Evolutionary conservation across 768 basidiomycete species (phyloP), one percentile per base, ranked within the genome.

Genomic region (Mycena vitilis): DNA sequence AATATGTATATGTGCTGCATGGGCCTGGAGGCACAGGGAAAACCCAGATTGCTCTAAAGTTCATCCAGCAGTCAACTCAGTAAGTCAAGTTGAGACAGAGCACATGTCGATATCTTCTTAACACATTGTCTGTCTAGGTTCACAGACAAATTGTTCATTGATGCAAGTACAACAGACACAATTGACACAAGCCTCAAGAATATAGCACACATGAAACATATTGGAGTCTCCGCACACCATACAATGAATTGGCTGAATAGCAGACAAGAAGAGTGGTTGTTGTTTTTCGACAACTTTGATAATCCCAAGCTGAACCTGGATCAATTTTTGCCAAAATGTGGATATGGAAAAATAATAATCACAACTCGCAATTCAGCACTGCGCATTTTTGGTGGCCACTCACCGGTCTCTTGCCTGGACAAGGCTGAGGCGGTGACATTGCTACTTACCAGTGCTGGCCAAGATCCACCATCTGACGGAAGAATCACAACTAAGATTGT

Each of bases 281-380:
- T 59, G 6, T 4, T 58, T 25, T 37, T 60, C 13, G 58, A 60
- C 45, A 60, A 60, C 37, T 34, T 47, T n/a, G 34, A 60, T 60
- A 44, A 58, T 12, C 57, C 44, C 1, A 63, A 47, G 5, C 30
- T 60, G 3, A 37, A 44, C n/a, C 51, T 66, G 1, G 53, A 61
- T 10, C 4, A 53, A 10, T 65, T 44, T 44, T 13, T 70, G 9
- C 59, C 64, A 11, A 22, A 34, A 16, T 63, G 55, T 49, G 22
- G 36, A 4, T 59, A 70, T 51, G 63, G 68, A 12, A 66, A 63
- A 13, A 57, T 70, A 13, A 18, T 70, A 3, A 70, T 70, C 16
- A 70, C 68, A 38, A 58, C 63, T 30, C 63, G 68, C 13, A 64
- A 65, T 18, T 40, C 51, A 13, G 64, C 16, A 15, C 20, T 65